Evolutionary conservation across 805 yeast species (phyloP), one percentile per base, ranked within the genome.

Genomic region (Tetrapisispora taiwanensis): DNA sequence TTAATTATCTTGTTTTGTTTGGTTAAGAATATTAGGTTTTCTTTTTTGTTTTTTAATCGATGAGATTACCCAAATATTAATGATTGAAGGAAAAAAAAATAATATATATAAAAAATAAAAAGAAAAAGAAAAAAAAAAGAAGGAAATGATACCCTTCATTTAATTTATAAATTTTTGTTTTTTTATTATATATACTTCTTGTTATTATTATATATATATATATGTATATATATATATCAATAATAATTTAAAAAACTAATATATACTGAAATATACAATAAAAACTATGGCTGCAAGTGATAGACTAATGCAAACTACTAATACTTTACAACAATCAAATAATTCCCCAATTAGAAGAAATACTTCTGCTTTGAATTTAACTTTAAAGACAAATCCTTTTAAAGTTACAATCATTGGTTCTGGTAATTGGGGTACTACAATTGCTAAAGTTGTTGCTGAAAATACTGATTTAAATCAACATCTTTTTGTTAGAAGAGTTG

Each of bases 351-450:
- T 45, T 18, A 52, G 48, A 20, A 49, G 49, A 10, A 47, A 46
- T 4, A 42, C 50, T n/a, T 50, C 53, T n/a, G 32, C 44, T 13
- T 40, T 48, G 13, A 46, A 50, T 18, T 42, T 48, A 22, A 50
- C 47, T 36, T 33, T 38, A 15, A 27, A 17, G 18, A 26, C 13
- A n/a, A 30, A 55, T 22, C 75, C 73, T 19, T 78, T 69, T 67
- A 75, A 71, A 58, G 73, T 81, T 36, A 73, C 88, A 34, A 85
- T 88, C 43, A 80, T 90, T 52, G 98, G 97, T 32, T 87, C 96
- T 27, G 98, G 97, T 60, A 90, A 90, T 68, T 90, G 98, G 83
- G 98, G 98, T 51, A 86, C 96, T 37, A 90, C 97, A 15, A 88
- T 90, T 45, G 96, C 97, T 51, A 90, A 92, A 65, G 86, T 90